Conservation (phyloP, 345 rosid genomes). For the Schrenkiella parvula region DNA sequence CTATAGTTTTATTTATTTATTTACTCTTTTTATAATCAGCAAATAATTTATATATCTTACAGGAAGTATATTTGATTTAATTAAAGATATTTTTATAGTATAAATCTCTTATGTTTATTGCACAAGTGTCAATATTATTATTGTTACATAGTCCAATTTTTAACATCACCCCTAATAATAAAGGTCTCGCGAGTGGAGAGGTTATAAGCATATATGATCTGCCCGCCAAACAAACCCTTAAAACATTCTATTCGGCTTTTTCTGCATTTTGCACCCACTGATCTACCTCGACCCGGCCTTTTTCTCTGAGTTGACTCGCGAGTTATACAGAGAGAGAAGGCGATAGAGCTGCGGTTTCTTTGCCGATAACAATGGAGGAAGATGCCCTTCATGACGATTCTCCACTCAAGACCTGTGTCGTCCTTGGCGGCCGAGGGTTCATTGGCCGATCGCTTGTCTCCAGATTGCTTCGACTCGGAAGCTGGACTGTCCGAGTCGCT, state of each 20-base stretch:
- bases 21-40: not conserved
- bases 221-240: conserved; percentile 33
- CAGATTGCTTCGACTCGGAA: conserved; percentile 55
- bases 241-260: conserved; percentile 1
- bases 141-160: not conserved
- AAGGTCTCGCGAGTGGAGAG: conserved; percentile 11
- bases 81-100: not conserved
- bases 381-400: conserved; percentile 38
- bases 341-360: conserved; percentile 11
- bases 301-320: conserved; percentile 25
- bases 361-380: conserved; percentile 32
- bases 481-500: conserved; percentile 82
- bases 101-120: no score
- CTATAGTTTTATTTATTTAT: not conserved
- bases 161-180: not conserved
- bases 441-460: conserved; percentile 73
- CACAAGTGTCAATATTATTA: no score
- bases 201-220: not conserved
- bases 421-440: conserved; percentile 81
- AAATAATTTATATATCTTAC: not conserved
- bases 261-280: conserved; percentile 22
- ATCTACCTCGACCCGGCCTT: conserved; percentile 6
- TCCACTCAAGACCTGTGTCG: conserved; percentile 58
- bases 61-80: not conserved
- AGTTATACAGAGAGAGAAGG: not conserved